Conservation (phyloP, 768 basidiomycete species). For the Cantharellus anzutake region DNA sequence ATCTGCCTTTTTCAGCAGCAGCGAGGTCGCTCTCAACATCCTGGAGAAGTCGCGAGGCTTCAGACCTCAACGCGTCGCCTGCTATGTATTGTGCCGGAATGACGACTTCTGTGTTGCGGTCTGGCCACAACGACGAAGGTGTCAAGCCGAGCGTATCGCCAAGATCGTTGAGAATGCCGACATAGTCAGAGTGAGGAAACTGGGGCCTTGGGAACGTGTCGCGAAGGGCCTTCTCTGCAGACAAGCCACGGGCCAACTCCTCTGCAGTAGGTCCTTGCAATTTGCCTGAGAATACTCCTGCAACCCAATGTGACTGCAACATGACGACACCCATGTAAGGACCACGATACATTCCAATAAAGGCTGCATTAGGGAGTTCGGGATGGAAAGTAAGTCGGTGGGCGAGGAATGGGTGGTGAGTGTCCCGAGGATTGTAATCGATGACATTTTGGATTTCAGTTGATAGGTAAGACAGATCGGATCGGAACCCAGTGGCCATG, state of each 20-base stretch:
- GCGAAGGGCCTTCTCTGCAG: background rate
- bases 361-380: background rate
- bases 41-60: background rate
- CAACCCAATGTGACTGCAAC: background rate
- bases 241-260: background rate
- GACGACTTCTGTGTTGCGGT: background rate
- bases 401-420: background rate
- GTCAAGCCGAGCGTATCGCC: background rate
- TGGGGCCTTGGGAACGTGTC: background rate
- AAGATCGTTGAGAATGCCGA: background rate
- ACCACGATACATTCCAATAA: background rate
- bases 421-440: background rate
- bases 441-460: background rate
- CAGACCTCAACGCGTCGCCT: background rate
- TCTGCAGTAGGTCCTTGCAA: background rate
- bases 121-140: background rate
- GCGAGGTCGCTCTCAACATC: background rate
- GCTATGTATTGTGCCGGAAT: background rate
- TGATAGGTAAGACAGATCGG: background rate
- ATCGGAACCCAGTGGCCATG: background rate
- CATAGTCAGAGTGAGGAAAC: background rate
- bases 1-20: background rate
- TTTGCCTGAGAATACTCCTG: background rate
- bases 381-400: background rate
- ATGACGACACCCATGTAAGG: background rate